phyloP scores from a whole-genome alignment of 352 stramenopile species.

The Albugo laibachii region DNA sequence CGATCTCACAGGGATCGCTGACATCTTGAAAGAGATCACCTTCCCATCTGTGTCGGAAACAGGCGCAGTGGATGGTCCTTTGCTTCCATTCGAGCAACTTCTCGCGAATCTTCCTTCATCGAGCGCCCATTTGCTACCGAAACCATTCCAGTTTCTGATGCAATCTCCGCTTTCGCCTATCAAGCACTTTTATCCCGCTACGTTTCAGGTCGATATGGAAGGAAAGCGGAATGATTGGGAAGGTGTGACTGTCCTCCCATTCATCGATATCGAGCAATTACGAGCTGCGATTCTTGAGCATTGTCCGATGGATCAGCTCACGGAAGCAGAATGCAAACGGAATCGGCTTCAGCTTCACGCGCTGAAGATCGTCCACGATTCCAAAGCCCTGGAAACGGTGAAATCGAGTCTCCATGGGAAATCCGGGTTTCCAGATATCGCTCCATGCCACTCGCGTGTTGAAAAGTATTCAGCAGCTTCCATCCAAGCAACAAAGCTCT shows the following conservation, averaged over 20 bases:
- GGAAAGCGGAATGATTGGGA: conserved; percentile 94
- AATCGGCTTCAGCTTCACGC: conserved; percentile 65
- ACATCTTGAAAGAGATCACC: conserved; percentile 29
- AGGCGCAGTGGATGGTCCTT: conserved; percentile 48
- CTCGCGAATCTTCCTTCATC: conserved; percentile 92
- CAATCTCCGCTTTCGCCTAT: conserved; percentile 87
- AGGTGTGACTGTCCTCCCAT: conserved; percentile 96
- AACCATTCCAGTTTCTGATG: conserved; percentile 91
- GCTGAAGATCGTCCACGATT: conserved; percentile 78
- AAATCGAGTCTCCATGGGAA: conserved; percentile 34
- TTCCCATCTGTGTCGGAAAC: conserved; percentile 40
- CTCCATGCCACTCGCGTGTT: conserved; percentile 40
- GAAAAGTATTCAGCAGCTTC: conserved; percentile 20
- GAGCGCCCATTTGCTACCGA: conserved; percentile 89
- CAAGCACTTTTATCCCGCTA: conserved; percentile 86
- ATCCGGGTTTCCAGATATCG: conserved; percentile 35
- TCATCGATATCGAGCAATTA: conserved; percentile 91
- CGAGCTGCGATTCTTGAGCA: conserved; percentile 83
- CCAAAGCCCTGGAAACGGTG: conserved; percentile 37
- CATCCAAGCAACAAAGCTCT: conserved; percentile 3
- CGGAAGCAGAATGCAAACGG: conserved; percentile 71
- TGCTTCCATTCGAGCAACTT: conserved; percentile 95
- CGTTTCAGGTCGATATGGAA: conserved; percentile 72
- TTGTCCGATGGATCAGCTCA: conserved; percentile 82
- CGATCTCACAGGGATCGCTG: conserved; percentile 86